phyloP scores from a whole-genome alignment of 2,329 filamentous ascomycete species.

The Ilyonectria mors-panacis region DNA sequence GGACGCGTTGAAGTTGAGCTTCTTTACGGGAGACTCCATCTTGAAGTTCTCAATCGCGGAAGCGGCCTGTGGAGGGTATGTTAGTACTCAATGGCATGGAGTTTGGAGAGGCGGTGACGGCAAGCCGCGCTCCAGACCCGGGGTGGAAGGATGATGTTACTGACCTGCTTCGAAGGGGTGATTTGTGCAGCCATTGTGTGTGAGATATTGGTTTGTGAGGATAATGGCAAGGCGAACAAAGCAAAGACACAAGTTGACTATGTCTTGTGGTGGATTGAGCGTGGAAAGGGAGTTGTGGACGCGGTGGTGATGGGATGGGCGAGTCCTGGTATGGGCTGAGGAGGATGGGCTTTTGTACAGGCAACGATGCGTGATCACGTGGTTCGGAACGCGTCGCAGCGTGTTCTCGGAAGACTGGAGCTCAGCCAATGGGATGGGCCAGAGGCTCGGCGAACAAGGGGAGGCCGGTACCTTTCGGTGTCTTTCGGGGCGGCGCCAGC shows the following conservation, averaged over 20 bases:
- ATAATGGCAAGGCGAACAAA: conserved; percentile 25
- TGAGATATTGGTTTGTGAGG: conserved; percentile 30
- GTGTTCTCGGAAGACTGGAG: conserved; percentile 47
- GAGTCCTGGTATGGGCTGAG: conserved; percentile 38
- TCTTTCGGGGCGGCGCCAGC: conserved; percentile 33
- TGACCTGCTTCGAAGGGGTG: conserved; percentile 72
- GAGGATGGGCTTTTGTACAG: conserved; percentile 58
- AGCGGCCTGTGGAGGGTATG: conserved; percentile 74
- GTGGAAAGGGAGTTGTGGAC: conserved; percentile 40
- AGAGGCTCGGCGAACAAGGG: conserved; percentile 40
- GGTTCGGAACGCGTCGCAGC: conserved; percentile 53
- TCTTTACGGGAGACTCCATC: conserved; percentile 94
- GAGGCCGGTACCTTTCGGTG: conserved; percentile 28
- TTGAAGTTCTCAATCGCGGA: conserved; percentile 89
- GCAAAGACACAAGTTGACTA: conserved; percentile 34
- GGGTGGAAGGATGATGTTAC: conserved; percentile 49
- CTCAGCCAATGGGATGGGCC: conserved; percentile 45
- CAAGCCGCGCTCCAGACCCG: conserved; percentile 4
- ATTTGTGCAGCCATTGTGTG: conserved; percentile 81
- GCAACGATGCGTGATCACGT: conserved; percentile 56
- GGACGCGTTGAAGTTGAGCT: conserved; percentile 80
- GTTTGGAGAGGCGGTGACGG: conserved; percentile 14
- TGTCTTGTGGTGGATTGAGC: conserved; percentile 40
- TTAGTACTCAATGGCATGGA: conserved; percentile 50
- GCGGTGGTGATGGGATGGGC: conserved; percentile 49